Conservation (phyloP, 805 yeast genomes). For the Hanseniaspora jakobsenii region DNA sequence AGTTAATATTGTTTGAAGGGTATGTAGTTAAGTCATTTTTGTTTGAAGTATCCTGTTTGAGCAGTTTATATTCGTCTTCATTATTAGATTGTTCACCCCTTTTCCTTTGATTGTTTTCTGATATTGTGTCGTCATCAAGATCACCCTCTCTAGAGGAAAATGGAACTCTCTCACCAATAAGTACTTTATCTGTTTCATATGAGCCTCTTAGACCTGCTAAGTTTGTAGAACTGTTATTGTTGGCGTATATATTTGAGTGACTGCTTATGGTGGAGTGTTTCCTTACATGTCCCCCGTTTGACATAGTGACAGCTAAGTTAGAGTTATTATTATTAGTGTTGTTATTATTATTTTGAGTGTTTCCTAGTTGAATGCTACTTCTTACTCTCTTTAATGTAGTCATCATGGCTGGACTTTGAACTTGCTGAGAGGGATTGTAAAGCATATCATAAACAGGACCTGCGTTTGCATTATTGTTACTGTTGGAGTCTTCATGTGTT, state of each 20-base stretch:
- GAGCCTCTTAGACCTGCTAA: slow-evolving; percentile 4
- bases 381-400: slow-evolving; percentile 23
- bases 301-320: background rate
- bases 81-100: background rate
- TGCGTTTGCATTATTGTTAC: slow-evolving; percentile 16
- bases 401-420: slow-evolving; percentile 33
- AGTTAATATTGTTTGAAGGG: background rate
- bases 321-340: slow-evolving; percentile 16
- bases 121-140: background rate
- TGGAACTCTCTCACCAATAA: slow-evolving; percentile 15
- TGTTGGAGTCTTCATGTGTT: slow-evolving; percentile 4
- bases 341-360: background rate
- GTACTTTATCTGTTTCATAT: slow-evolving; percentile 9
- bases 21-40: background rate
- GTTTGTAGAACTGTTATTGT: slow-evolving; percentile 2
- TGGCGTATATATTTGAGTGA: background rate
- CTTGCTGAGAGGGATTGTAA: slow-evolving; percentile 28
- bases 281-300: slow-evolving; percentile 9
- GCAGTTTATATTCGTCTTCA: background rate
- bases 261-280: slow-evolving; percentile 6
- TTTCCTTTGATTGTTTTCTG: background rate
- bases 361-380: slow-evolving; percentile 9
- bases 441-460: slow-evolving; percentile 16
- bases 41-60: background rate
- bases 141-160: slow-evolving; percentile 9